Evolutionary conservation across 148 eudicot species (phyloP), one percentile per base, ranked within the genome.

Genomic region (Rhododendron molle): DNA sequence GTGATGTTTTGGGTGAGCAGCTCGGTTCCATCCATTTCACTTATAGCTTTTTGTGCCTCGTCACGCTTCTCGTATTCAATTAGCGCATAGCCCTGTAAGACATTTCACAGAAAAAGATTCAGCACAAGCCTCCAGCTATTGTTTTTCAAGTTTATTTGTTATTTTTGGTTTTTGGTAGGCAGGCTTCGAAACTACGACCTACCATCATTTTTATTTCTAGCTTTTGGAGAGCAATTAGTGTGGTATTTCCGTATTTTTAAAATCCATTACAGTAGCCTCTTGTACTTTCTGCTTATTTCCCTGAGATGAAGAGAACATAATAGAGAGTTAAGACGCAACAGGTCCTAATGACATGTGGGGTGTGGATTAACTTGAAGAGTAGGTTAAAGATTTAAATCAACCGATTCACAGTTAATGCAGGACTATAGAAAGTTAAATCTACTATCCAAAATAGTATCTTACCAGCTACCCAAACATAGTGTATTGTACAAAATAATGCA

Each of bases 11-110:
- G 96, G 20, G 93, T 92, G 84, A 96, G 99, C 86, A 96, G 86
- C 82, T 92, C 92, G 78, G 89, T 81, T 44, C 98, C 99, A 87
- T 93, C 90, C 95, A 92, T 89, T 76, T 80, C 81, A 38, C 67
- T 85, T 52, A 94, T 93, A 69, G 99, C 98, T 79, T 84, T 88
- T 65, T 96, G 92, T 32, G 98, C 99, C 83, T 93, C 96, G 4
- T 93, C 94, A 84, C 86, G 91, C 36, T 89, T 90, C 89, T 90
- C 96, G 85, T 89, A 96, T 87, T 96, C 99, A 85, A 96, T 93
- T 83, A 96, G 89, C 14, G 98, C 96, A 93, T 96, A 96, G 34
- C 99, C 99, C 99, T 96, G 89, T 6, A 86, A 16, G 82, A 87
- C 78, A 85, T 58, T 50, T 40, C 76, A 80, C 74, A 69, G 36